Conservation (phyloP, 2,329 filamentous ascomycete genomes). For the Penicillium frequentans region DNA sequence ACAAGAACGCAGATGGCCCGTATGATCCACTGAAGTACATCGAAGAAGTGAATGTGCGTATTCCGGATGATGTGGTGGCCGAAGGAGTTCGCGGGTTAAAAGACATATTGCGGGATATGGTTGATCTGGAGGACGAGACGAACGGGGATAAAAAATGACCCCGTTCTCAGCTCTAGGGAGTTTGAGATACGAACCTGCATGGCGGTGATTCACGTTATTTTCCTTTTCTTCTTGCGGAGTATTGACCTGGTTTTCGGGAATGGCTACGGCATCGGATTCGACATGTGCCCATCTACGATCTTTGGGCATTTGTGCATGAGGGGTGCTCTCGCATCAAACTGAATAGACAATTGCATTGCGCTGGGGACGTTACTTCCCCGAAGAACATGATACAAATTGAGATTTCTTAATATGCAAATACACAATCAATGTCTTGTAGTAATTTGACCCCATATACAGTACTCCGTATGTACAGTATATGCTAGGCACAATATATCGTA, state of each 20-base stretch:
- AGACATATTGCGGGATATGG: constrained; percentile 53
- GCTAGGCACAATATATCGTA: background rate
- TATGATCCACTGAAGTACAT: constrained; percentile 31
- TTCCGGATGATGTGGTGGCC: constrained; percentile 51
- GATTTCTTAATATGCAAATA: background rate
- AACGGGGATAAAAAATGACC: constrained; percentile 25
- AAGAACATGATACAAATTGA: background rate
- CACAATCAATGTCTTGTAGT: background rate
- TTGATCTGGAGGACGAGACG: constrained; percentile 45
- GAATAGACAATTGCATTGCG: constrained; percentile 22
- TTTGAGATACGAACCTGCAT: constrained; percentile 18
- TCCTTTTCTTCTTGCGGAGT: constrained; percentile 12
- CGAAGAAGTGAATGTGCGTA: constrained; percentile 46
- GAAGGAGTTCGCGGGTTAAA: constrained; percentile 54
- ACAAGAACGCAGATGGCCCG: constrained; percentile 22
- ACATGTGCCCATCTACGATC: constrained; percentile 15
- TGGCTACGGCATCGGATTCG: constrained; percentile 13
- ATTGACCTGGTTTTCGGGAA: constrained; percentile 15
- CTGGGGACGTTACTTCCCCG: background rate
- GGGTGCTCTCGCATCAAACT: constrained; percentile 16
- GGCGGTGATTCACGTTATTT: constrained; percentile 8
- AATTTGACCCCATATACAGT: background rate
- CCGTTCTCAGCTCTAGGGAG: background rate
- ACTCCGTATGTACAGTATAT: background rate
- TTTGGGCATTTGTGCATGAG: constrained; percentile 15